Evolutionary conservation across 441 rosid genomes (phyloP).

Genomic region (Hura crepitans): DNA sequence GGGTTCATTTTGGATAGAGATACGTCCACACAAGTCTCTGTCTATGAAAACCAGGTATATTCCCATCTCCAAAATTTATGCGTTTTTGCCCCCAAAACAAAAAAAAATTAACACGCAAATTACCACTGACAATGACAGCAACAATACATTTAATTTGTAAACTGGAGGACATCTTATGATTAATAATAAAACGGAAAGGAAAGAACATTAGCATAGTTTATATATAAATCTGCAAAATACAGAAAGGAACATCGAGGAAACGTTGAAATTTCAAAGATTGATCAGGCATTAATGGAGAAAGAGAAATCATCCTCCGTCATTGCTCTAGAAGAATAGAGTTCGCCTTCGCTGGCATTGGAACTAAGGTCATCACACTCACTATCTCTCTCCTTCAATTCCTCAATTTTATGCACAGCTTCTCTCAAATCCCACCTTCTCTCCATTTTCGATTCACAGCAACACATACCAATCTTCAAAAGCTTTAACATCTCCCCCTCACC

Average conservation of each 20-base stretch:
- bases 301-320: constrained; percentile 57
- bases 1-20: neutral
- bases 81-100: too few relatives aligned
- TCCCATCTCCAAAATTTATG: neutral
- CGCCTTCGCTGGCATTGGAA: constrained; percentile 57
- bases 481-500: constrained; percentile 72
- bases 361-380: constrained; percentile 45
- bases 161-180: too few relatives aligned
- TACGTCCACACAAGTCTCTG: neutral
- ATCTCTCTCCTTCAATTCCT: constrained; percentile 55
- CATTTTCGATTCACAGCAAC: constrained; percentile 70
- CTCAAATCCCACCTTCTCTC: constrained; percentile 68
- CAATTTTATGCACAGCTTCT: constrained; percentile 53
- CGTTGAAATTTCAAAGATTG: neutral
- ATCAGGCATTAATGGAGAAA: constrained; percentile 33
- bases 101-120: too few relatives aligned
- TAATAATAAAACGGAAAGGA: too few relatives aligned
- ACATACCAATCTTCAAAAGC: constrained; percentile 77
- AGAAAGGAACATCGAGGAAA: neutral
- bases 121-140: too few relatives aligned
- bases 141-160: too few relatives aligned
- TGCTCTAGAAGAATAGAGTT: constrained; percentile 49
- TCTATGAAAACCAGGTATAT: constrained; percentile 1
- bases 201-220: too few relatives aligned
- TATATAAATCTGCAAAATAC: too few relatives aligned